A percentile compares a stretch with the other conserved stretches of the same genome.
Evolutionary conservation across 2,329 filamentous ascomycete species (phyloP).

Genomic region (Dactylellina cionopaga): DNA sequence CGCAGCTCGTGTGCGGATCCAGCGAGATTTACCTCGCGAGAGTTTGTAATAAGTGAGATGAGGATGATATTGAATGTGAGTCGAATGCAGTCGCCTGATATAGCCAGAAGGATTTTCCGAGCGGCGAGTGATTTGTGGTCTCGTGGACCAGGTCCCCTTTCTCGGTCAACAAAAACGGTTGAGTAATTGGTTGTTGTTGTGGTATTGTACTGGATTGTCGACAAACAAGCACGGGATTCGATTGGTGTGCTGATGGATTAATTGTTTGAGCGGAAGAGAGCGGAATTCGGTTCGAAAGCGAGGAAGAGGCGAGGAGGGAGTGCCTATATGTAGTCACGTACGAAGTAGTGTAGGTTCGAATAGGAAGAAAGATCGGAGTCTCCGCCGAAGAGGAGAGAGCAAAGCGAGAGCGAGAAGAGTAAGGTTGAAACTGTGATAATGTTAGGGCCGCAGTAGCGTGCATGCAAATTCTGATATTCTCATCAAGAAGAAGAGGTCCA

Average conservation of each 20-base stretch:
- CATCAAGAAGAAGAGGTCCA: not conserved
- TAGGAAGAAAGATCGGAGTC: not conserved
- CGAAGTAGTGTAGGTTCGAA: not conserved
- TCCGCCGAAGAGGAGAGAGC: not conserved
- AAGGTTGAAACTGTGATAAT: not conserved
- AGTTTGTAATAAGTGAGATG: constrained; percentile 17
- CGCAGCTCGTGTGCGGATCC: constrained; percentile 18
- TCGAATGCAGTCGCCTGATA: constrained; percentile 29
- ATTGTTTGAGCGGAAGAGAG: constrained; percentile 23
- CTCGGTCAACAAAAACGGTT: constrained; percentile 11
- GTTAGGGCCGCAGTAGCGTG: constrained; percentile 17
- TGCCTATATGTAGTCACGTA: constrained; percentile 9
- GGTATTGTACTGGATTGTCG: no score
- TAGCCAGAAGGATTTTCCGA: constrained; percentile 28
- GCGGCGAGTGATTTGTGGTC: constrained; percentile 42
- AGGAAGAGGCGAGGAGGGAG: not conserved
- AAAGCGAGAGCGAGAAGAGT: not conserved
- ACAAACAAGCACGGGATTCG: no score
- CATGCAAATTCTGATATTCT: constrained; percentile 16
- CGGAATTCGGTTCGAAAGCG: constrained; percentile 2
- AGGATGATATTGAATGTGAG: constrained; percentile 2
- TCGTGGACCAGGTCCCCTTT: constrained; percentile 37
- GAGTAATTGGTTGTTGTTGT: no score
- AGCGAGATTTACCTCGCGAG: constrained; percentile 11
- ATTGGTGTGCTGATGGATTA: not conserved